Evolutionary conservation across 164 flowering plant genomes (phyloP).

Genomic region (Aristolochia fimbriata): DNA sequence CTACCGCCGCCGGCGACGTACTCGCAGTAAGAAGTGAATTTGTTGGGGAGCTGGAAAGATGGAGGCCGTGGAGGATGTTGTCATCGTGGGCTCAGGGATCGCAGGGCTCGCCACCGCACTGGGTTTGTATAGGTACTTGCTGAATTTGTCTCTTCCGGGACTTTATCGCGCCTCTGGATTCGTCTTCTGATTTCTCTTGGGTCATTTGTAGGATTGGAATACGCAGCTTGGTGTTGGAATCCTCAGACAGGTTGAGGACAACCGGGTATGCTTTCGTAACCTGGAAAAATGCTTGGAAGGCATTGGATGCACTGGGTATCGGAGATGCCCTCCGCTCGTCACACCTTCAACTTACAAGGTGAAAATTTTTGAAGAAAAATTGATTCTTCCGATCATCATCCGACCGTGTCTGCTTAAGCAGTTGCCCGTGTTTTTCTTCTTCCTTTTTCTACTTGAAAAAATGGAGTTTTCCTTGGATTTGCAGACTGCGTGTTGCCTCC

Average conservation of each 20-base stretch:
- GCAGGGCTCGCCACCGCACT: conserved; percentile 6
- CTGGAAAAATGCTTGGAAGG: conserved; percentile 70
- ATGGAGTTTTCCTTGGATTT: background rate
- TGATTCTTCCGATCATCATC: background rate
- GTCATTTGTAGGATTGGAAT: conserved; percentile 23
- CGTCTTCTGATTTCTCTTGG: background rate
- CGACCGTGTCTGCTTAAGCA: background rate
- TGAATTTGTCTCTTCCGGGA: background rate
- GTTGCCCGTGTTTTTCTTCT: background rate
- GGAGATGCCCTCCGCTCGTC: conserved; percentile 34
- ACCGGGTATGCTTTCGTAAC: conserved; percentile 38
- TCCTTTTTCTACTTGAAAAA: background rate
- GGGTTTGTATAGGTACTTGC: background rate
- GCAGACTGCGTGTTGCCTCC: conserved; percentile 11
- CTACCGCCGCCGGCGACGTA: no score
- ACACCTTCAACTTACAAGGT: conserved; percentile 30
- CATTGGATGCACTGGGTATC: conserved; percentile 56
- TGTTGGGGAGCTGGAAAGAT: background rate
- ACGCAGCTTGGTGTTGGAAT: conserved; percentile 50
- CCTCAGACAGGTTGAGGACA: conserved; percentile 36
- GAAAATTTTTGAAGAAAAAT: background rate
- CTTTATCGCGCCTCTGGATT: no score
- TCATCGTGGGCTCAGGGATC: conserved; percentile 5
- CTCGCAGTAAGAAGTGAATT: no score
- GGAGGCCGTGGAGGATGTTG: conserved; percentile 6